Base-by-base conservation (phyloP, 345 rosid species). In the Anastatica hierochuntica region DNA sequence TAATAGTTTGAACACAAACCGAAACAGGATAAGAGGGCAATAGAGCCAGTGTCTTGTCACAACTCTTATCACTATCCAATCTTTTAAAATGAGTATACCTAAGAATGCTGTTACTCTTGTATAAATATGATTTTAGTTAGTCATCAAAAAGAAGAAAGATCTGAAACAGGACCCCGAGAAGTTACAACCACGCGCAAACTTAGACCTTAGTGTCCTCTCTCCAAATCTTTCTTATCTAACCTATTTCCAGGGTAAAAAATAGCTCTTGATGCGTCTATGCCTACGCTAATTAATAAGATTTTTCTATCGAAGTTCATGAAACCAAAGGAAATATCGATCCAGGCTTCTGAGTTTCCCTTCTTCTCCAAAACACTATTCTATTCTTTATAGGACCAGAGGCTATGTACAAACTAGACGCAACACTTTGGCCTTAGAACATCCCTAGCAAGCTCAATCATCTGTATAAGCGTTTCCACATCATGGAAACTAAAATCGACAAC, bases 401-500 rank as follows among this genome's bases (percentile, higher is more conserved):
- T 67, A 75, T 74, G 59, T 72, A 72, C 62, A 57, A 44, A 44
- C 26, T 41, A 46, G 67, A 63, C 48, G 71, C 66, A 76, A 55
- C 79, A 73, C 72, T 71, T 76, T 58, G 64, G 69, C 53, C 56
- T 67, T 62, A 82, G 66, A 56, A 81, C 78, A 69, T 72, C 76
- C 75, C 66, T 65, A 39, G 89, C 83, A 24, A 49, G 74, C 70
- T 70, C 79, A 68, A 81, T 82, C 72, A 75, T 57, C 53, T 59
- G 54, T 68, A 89, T 35, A 37, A 89, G 71, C 29, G 64, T 76
- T 31, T 78, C 81, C 44, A 85, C 71, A 52, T 85, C 90, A 53
- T 89, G 90, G 76, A 83, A 79, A 78, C 81, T 78, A 56, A 78
- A 85, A 69, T 83, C 78, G 56, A 83, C 62, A 14, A 67, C 90